phyloP scores from a whole-genome alignment of 352 stramenopile genomes.

The Globisporangium acanthophoron region DNA sequence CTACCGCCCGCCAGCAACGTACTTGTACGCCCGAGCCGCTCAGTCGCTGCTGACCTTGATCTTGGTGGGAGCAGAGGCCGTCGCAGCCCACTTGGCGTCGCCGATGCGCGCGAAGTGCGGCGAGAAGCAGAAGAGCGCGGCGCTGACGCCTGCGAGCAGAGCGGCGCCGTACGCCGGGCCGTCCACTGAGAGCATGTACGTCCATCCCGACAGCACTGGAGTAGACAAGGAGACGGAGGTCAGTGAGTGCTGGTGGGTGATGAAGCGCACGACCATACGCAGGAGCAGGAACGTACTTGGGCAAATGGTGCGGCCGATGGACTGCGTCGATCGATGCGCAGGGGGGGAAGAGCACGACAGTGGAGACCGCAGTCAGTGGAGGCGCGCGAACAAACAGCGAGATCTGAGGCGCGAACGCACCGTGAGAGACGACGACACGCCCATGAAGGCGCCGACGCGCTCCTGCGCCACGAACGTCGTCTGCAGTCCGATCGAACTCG shows the following conservation, averaged over 20 bases:
- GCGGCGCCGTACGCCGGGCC: constrained; percentile 63
- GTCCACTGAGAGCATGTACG: constrained; percentile 64
- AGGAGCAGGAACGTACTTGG: constrained; percentile 44
- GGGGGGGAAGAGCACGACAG: neutral
- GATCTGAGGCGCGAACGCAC: constrained; percentile 18
- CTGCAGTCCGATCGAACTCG: constrained; percentile 70
- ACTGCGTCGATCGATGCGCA: constrained; percentile 21
- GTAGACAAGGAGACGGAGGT: neutral
- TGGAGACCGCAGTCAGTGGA: neutral
- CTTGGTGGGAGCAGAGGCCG: constrained; percentile 2
- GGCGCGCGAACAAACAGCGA: neutral
- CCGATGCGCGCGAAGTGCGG: constrained; percentile 44
- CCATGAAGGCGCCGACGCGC: constrained; percentile 73
- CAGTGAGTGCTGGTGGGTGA: neutral
- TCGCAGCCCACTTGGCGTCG: constrained; percentile 12
- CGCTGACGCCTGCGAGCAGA: constrained; percentile 49
- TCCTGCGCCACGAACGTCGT: constrained; percentile 65
- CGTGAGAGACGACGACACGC: constrained; percentile 73
- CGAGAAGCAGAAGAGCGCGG: constrained; percentile 60
- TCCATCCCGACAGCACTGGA: constrained; percentile 74
- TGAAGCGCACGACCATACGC: neutral
- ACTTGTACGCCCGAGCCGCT: neutral
- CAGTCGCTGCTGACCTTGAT: constrained; percentile 32
- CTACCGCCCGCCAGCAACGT: too few species aligned
- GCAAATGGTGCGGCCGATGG: constrained; percentile 67